Percentiles rank a stretch among this genome's conserved stretches.
Evolutionary conservation across 345 rosid genomes (phyloP).

Genomic region (Aquilaria malaccensis): DNA sequence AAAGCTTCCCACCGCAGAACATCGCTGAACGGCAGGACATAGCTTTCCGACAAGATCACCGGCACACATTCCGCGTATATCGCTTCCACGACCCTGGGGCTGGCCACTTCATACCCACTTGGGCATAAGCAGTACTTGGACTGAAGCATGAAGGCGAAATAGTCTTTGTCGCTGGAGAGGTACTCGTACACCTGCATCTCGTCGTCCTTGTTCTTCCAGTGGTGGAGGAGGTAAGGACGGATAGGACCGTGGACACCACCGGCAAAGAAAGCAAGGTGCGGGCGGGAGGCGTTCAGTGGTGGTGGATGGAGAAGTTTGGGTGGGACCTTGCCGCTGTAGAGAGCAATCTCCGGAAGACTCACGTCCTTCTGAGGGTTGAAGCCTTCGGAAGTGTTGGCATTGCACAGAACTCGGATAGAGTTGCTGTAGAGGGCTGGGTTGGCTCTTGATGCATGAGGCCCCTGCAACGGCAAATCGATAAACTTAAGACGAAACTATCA

Average conservation of each 20-base stretch:
- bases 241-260: slow-evolving; percentile 81
- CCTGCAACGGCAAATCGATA: slow-evolving; percentile 31
- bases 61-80: slow-evolving; percentile 82
- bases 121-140: slow-evolving; percentile 91
- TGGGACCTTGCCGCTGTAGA: slow-evolving; percentile 39
- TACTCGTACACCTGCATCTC: slow-evolving; percentile 56
- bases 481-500: too few species aligned
- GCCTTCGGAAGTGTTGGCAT: slow-evolving; percentile 92
- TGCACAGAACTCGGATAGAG: slow-evolving; percentile 82
- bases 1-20: slow-evolving; percentile 85
- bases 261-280: slow-evolving; percentile 66
- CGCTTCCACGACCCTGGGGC: slow-evolving; percentile 85
- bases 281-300: slow-evolving; percentile 28
- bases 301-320: slow-evolving; percentile 43
- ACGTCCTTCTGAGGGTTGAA: slow-evolving; percentile 73
- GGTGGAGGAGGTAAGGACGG: slow-evolving; percentile 50
- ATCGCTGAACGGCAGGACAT: slow-evolving; percentile 76
- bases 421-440: slow-evolving; percentile 38
- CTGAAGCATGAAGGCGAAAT: slow-evolving; percentile 52
- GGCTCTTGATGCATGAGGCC: slow-evolving; percentile 60
- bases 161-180: slow-evolving; percentile 60
- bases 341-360: slow-evolving; percentile 69
- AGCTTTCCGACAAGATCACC: slow-evolving; percentile 62
- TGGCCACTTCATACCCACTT: slow-evolving; percentile 89
- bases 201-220: slow-evolving; percentile 65